Percentiles rank a stretch among this genome's conserved stretches.
Conservation (phyloP, 352 stramenopile species). For the Elongisporangium senticosum region DNA sequence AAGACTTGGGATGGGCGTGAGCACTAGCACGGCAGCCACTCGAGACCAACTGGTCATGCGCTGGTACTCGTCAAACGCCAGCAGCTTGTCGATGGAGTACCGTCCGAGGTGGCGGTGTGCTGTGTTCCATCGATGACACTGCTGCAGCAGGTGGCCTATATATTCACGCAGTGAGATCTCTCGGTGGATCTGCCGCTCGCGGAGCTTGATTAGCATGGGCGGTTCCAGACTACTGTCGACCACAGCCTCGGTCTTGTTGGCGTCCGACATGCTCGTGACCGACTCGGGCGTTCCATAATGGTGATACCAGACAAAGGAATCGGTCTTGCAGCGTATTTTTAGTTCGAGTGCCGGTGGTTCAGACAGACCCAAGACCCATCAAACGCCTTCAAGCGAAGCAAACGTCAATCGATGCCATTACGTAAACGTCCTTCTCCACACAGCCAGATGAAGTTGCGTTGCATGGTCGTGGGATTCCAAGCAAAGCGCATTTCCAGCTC, state of each 20-base stretch:
- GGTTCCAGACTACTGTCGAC: not conserved
- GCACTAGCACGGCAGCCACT: conserved; percentile 10
- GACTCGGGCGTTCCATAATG: no score
- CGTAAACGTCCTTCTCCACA: no score
- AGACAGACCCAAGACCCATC: no score
- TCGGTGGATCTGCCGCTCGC: not conserved
- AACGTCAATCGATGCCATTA: no score
- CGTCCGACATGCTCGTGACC: not conserved
- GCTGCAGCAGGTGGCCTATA: not conserved
- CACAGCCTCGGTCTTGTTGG: not conserved
- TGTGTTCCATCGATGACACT: conserved; percentile 8
- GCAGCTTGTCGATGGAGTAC: conserved; percentile 28
- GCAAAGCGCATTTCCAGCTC: no score
- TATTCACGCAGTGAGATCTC: not conserved
- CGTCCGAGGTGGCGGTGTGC: conserved; percentile 25
- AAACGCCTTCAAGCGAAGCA: no score
- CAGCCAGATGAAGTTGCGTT: no score
- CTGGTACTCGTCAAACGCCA: conserved; percentile 16
- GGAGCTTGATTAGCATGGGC: not conserved
- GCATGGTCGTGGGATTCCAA: no score
- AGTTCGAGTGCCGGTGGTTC: no score
- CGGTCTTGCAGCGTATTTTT: no score
- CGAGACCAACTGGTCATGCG: conserved; percentile 1
- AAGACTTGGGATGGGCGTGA: conserved; percentile 11
- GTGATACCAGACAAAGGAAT: no score